Conservation (phyloP, 345 rosid species). For the Euclidium syriacum region DNA sequence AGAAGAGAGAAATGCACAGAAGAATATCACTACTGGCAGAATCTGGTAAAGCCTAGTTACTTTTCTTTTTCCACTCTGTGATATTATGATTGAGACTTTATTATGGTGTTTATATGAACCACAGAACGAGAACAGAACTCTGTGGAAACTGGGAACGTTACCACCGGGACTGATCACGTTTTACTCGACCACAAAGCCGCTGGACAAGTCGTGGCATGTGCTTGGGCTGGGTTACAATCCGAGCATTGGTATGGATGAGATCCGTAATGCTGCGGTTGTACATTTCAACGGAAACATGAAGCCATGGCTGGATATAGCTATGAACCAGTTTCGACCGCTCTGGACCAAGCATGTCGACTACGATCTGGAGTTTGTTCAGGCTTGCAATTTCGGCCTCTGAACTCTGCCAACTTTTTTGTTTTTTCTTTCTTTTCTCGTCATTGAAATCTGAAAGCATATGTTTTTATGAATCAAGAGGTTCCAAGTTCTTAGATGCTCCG, state of each 20-base stretch:
- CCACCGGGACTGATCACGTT: conserved; percentile 94
- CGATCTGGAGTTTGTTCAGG: conserved; percentile 81
- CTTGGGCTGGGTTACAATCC: conserved; percentile 95
- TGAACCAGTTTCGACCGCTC: conserved; percentile 87
- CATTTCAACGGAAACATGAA: conserved; percentile 97
- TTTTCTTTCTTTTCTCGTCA: too few relatives aligned
- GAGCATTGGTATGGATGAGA: conserved; percentile 91
- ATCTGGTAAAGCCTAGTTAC: conserved; percentile 50
- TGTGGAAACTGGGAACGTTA: conserved; percentile 92
- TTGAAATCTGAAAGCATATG: conserved; percentile 4
- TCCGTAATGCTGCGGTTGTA: conserved; percentile 82
- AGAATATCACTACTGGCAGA: conserved; percentile 98
- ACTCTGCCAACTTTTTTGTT: neutral
- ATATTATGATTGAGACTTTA: neutral
- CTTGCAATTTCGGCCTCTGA: conserved; percentile 87
- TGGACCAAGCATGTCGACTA: conserved; percentile 90
- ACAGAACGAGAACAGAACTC: conserved; percentile 91
- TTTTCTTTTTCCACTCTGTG: neutral
- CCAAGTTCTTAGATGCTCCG: too few relatives aligned
- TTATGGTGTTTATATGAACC: conserved; percentile 20
- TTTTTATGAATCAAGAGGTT: too few relatives aligned
- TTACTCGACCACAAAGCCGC: conserved; percentile 91
- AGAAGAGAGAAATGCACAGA: conserved; percentile 97
- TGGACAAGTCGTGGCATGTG: conserved; percentile 96
- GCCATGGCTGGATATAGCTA: conserved; percentile 97